Evolutionary conservation across 805 yeast species (phyloP), one percentile per base, ranked within the genome.

Genomic region (Schwanniomyces pseudopolymorphus): DNA sequence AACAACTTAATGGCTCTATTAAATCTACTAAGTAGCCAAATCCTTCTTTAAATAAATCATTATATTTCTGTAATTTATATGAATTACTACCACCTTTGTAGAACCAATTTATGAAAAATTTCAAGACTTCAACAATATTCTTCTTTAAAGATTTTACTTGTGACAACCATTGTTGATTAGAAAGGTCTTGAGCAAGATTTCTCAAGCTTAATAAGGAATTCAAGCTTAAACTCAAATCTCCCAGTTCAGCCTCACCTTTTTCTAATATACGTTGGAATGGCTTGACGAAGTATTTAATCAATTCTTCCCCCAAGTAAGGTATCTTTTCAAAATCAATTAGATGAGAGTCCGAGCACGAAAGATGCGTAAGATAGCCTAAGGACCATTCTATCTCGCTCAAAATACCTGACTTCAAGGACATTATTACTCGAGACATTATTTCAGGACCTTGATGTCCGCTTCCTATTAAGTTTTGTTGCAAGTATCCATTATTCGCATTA

Each of bases 1-100:
- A 89, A 37, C 96, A 85, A 3, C 92, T 81, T 26, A 90, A 79
- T 2, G 91, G 84, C 61, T 94, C 98, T 50, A 88, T 78, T 26
- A 90, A 78, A 63, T 94, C 99, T 43, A 89, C 64, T 11, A 84
- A 69, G 61, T 88, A 87, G 47, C 75, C 78, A 39, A 84, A 69
- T 22, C 85, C 67, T 60, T 90, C 97, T 45, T 75, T 76, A 42
- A 70, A 69, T 43, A 63, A 65, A 48, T 63, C 64, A 31, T 64
- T 60, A 51, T 48, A 61, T 36, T 51, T 48, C 5, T 42, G 43
- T 47, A 68, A 53, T n/a, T 47, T 40, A 44, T 54, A 54, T 27
- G 53, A 42, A 33, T 49, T 51, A 16, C 48, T 48, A 31, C 44
- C 45, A 17, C 52, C 40, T 20, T 55, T 56, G 49, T 56, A 64